Evolutionary conservation across 768 basidiomycete genomes (phyloP).

Genomic region (Serpula lacrymans): DNA sequence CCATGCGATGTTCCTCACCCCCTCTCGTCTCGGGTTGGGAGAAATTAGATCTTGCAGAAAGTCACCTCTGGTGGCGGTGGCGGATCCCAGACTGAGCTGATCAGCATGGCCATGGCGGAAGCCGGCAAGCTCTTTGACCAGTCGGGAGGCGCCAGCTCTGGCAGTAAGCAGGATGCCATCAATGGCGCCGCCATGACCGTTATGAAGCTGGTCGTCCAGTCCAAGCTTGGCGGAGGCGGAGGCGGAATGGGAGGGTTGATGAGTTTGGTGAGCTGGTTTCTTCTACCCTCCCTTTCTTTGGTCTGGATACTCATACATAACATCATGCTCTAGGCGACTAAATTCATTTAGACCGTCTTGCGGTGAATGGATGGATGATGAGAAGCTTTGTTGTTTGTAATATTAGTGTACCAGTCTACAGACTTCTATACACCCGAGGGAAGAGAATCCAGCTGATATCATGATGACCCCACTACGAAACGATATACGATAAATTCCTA

Average conservation of each 20-base stretch:
- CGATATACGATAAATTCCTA: too few species aligned
- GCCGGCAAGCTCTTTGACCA: conserved; percentile 73
- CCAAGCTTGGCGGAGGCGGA: conserved; percentile 65
- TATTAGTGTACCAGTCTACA: too few species aligned
- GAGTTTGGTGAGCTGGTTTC: conserved; percentile 48
- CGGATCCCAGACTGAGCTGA: conserved; percentile 58
- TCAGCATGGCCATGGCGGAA: conserved; percentile 86
- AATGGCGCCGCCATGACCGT: conserved; percentile 83
- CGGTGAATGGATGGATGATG: too few species aligned
- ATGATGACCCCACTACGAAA: too few species aligned
- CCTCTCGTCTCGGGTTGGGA: too few species aligned
- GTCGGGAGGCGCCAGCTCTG: conserved; percentile 49
- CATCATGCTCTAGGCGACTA: conserved; percentile 23
- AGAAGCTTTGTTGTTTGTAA: too few species aligned
- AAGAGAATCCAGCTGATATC: too few species aligned
- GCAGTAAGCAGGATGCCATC: conserved; percentile 75
- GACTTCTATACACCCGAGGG: too few species aligned
- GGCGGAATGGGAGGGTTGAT: conserved; percentile 64
- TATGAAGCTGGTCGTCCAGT: conserved; percentile 77
- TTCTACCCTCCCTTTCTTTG: conserved; percentile 3
- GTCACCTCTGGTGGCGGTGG: too few species aligned
- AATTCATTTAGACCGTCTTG: conserved; percentile 28
- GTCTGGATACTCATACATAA: too few species aligned
- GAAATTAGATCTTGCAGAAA: too few species aligned
- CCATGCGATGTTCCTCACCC: conserved; percentile 68